Conservation (phyloP, 2,329 filamentous ascomycete genomes). For the Ophiostoma sp. region DNA sequence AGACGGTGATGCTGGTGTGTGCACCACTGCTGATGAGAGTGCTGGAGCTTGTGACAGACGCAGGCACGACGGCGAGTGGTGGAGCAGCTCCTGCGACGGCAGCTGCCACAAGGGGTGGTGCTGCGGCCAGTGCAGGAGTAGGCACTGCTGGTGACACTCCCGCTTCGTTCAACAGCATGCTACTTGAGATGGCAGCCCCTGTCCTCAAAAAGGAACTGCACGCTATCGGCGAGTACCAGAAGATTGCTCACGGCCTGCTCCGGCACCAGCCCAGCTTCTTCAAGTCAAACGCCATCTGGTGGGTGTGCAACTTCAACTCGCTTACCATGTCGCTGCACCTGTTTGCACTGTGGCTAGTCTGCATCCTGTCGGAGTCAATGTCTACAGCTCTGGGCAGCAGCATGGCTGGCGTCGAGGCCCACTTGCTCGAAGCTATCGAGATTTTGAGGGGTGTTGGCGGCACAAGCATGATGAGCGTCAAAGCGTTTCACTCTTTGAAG, state of each 20-base stretch:
- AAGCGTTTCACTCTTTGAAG: slow-evolving; percentile 28
- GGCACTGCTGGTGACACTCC: background rate
- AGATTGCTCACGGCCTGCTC: slow-evolving; percentile 29
- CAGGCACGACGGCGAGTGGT: background rate
- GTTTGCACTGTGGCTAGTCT: slow-evolving; percentile 35
- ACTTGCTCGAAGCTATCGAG: slow-evolving; percentile 22
- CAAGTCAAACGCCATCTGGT: slow-evolving; percentile 36
- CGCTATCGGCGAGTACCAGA: slow-evolving; percentile 31
- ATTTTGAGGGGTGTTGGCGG: slow-evolving; percentile 25
- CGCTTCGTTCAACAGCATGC: background rate
- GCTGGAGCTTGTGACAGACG: slow-evolving; percentile 22
- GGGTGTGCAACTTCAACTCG: slow-evolving; percentile 38
- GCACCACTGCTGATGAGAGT: slow-evolving; percentile 25
- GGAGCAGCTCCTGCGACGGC: background rate
- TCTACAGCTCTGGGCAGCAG: slow-evolving; percentile 9
- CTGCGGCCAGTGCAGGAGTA: background rate
- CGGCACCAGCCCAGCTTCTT: slow-evolving; percentile 31
- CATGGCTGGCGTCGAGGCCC: slow-evolving; percentile 4
- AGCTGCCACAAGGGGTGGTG: background rate
- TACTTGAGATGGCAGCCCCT: slow-evolving; percentile 28
- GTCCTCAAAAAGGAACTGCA: slow-evolving; percentile 32
- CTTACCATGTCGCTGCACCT: slow-evolving; percentile 36
- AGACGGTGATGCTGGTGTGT: slow-evolving; percentile 25
- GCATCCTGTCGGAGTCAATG: slow-evolving; percentile 20
- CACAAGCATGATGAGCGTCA: slow-evolving; percentile 31